These are phyloP conservation scores for Shiraia bambusicola DNA, from an alignment of 2,329 filamentous ascomycete species.

Conservation along the genomic window DNA sequence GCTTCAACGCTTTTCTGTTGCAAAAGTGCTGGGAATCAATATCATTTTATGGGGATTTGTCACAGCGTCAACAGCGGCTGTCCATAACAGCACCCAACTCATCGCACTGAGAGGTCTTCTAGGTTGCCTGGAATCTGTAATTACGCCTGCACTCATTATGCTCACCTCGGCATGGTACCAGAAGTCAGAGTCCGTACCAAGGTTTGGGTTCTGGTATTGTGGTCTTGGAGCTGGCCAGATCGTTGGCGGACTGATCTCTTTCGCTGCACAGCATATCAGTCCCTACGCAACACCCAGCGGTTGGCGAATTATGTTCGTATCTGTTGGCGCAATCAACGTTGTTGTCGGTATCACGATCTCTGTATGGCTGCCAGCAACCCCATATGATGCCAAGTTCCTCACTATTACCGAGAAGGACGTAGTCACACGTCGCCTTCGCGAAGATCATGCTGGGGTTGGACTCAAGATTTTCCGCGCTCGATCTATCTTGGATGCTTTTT, in stretches of 20 bases:
- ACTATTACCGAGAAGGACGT: slow-evolving; percentile 39
- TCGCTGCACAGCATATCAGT: slow-evolving; percentile 25
- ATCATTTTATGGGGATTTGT: slow-evolving; percentile 51
- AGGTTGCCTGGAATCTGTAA: slow-evolving; percentile 56
- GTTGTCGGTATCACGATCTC: slow-evolving; percentile 25
- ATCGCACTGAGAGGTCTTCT: slow-evolving; percentile 51
- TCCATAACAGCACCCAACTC: slow-evolving; percentile 50
- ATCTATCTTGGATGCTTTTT: slow-evolving; percentile 57
- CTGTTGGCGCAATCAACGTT: slow-evolving; percentile 16
- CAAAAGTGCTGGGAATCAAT: slow-evolving; percentile 52
- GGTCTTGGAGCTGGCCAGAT: slow-evolving; percentile 46
- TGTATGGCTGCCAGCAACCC: slow-evolving; percentile 44
- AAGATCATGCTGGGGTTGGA: too few species aligned
- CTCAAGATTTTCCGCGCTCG: too few species aligned
- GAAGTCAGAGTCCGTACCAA: slow-evolving; percentile 58
- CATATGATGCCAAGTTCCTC: slow-evolving; percentile 44
- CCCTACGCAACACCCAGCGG: slow-evolving; percentile 5
- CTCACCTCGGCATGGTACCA: slow-evolving; percentile 59
- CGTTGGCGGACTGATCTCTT: slow-evolving; percentile 17
- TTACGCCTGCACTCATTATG: slow-evolving; percentile 55
- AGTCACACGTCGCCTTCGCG: too few species aligned
- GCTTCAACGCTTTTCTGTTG: slow-evolving; percentile 54
- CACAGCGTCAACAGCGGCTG: slow-evolving; percentile 51
- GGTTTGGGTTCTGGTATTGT: slow-evolving; percentile 64
- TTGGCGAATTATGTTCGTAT: slow-evolving; percentile 25